Evolutionary conservation across 352 stramenopile genomes (phyloP).

Genomic region (Phytophthora sp.): DNA sequence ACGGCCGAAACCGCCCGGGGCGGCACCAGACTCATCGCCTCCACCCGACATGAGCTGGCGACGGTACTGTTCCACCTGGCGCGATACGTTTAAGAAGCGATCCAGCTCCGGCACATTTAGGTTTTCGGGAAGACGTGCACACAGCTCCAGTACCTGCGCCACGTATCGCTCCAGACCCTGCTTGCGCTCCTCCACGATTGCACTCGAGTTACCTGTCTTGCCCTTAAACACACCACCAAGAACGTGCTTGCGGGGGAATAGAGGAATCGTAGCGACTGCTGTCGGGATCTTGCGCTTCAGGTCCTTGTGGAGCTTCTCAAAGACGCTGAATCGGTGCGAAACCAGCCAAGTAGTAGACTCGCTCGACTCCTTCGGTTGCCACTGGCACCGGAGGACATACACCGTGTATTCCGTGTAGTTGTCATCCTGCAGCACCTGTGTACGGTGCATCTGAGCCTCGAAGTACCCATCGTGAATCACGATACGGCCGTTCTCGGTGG

Average conservation of each 20-base stretch:
- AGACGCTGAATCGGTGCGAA: slow-evolving; percentile 43
- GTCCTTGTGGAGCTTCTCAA: slow-evolving; percentile 45
- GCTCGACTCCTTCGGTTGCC: slow-evolving; percentile 65
- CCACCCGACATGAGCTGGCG: slow-evolving; percentile 59
- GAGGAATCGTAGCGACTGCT: slow-evolving; percentile 43
- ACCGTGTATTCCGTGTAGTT: slow-evolving; percentile 91
- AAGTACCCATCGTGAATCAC: slow-evolving; percentile 89
- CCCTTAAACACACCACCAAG: slow-evolving; percentile 83
- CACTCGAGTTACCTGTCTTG: slow-evolving; percentile 86
- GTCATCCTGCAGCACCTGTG: slow-evolving; percentile 87
- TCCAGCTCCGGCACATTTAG: slow-evolving; percentile 87
- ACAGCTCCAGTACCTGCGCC: slow-evolving; percentile 84
- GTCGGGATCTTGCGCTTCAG: slow-evolving; percentile 39
- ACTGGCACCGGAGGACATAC: slow-evolving; percentile 87
- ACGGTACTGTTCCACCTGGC: slow-evolving; percentile 85
- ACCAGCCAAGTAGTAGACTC: slow-evolving; percentile 41
- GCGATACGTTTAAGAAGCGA: slow-evolving; percentile 87
- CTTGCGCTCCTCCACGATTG: slow-evolving; percentile 89
- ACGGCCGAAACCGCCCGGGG: slow-evolving; percentile 36
- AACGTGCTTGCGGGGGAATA: slow-evolving; percentile 87
- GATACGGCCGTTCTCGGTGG: slow-evolving; percentile 77
- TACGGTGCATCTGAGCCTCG: slow-evolving; percentile 85
- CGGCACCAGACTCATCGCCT: slow-evolving; percentile 27
- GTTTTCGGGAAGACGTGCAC: slow-evolving; percentile 76
- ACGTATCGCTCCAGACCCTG: slow-evolving; percentile 82